Conservation (phyloP, 768 basidiomycete genomes). For the Pisolithus microcarpus region DNA sequence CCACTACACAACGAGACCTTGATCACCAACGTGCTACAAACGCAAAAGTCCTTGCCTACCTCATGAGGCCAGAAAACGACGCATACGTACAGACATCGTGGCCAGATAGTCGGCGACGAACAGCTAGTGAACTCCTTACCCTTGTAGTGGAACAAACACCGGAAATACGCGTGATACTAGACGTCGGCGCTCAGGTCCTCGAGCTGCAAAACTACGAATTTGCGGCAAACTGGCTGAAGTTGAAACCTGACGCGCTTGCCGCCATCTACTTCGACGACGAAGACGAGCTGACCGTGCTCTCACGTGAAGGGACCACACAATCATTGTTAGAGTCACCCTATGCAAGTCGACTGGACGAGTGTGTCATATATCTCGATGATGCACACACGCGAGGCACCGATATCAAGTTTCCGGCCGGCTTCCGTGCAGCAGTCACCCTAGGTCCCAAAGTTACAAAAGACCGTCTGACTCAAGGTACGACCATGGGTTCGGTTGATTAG, state of each 20-base stretch:
- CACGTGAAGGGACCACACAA: conserved; percentile 13
- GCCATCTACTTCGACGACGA: conserved; percentile 34
- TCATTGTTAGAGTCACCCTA: conserved; percentile 32
- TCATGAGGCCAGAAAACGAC: conserved; percentile 29
- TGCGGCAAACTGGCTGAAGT: conserved; percentile 14
- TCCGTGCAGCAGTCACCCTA: conserved; percentile 41
- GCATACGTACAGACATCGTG: conserved; percentile 17
- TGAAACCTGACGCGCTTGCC: conserved; percentile 24
- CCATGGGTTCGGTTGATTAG: not conserved
- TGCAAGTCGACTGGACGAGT: conserved; percentile 34
- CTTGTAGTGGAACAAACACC: conserved; percentile 26
- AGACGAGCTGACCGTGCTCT: conserved; percentile 27
- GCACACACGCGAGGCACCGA: no score
- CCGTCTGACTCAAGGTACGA: conserved; percentile 39
- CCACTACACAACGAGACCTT: conserved; percentile 21
- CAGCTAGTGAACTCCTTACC: conserved; percentile 19
- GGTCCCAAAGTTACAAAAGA: conserved; percentile 47
- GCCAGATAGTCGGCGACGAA: conserved; percentile 19
- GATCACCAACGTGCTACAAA: conserved; percentile 35
- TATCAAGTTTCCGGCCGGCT: conserved; percentile 31
- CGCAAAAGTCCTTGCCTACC: conserved; percentile 27
- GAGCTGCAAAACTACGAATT: conserved; percentile 37
- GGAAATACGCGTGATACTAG: conserved; percentile 39
- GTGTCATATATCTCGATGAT: conserved; percentile 31
- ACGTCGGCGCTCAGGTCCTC: conserved; percentile 49